These are phyloP conservation scores for Pestalotiopsis sp. DNA, from an alignment of 2,329 filamentous ascomycete genomes.

Conservation along the genomic window DNA sequence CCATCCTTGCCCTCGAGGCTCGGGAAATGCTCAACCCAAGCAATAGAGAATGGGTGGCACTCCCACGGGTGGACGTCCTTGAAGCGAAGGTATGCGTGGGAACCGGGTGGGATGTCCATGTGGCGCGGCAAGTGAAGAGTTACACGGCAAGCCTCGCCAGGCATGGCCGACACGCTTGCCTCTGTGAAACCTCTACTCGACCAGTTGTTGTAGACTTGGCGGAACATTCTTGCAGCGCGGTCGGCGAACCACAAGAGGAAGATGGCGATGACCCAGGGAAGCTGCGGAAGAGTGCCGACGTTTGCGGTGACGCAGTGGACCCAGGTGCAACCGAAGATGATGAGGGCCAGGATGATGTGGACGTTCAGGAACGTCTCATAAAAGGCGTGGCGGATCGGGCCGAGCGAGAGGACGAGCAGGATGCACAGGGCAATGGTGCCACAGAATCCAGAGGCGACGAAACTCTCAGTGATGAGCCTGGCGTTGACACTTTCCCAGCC, in stretches of 20 bases:
- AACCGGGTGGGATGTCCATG: slow-evolving; percentile 66
- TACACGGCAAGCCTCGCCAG: slow-evolving; percentile 69
- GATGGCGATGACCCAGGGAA: slow-evolving; percentile 73
- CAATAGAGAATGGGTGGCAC: slow-evolving; percentile 76
- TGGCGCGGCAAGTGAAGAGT: slow-evolving; percentile 69
- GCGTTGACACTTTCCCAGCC: slow-evolving; percentile 60
- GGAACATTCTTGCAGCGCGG: slow-evolving; percentile 61
- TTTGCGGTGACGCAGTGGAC: slow-evolving; percentile 72
- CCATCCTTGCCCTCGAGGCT: slow-evolving; percentile 37
- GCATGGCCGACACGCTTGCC: slow-evolving; percentile 66
- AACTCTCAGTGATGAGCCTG: slow-evolving; percentile 57
- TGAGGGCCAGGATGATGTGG: slow-evolving; percentile 74
- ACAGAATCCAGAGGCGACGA: slow-evolving; percentile 65
- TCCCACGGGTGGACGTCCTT: slow-evolving; percentile 67
- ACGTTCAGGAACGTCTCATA: slow-evolving; percentile 94
- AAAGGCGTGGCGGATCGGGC: slow-evolving; percentile 86
- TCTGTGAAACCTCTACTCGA: slow-evolving; percentile 59
- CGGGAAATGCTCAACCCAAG: slow-evolving; percentile 64
- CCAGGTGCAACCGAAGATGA: slow-evolving; percentile 72
- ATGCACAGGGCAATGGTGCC: slow-evolving; percentile 62
- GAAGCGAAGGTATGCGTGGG: slow-evolving; percentile 75
- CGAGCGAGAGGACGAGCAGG: slow-evolving; percentile 70
- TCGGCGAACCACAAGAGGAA: slow-evolving; percentile 78
- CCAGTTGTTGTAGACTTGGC: slow-evolving; percentile 67
- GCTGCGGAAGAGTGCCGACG: slow-evolving; percentile 68